A percentile compares a stretch with the other conserved stretches of the same genome.
Evolutionary conservation across 2,329 filamentous ascomycete species (phyloP).

Genomic region (Stagonosporopsis rhizophila): DNA sequence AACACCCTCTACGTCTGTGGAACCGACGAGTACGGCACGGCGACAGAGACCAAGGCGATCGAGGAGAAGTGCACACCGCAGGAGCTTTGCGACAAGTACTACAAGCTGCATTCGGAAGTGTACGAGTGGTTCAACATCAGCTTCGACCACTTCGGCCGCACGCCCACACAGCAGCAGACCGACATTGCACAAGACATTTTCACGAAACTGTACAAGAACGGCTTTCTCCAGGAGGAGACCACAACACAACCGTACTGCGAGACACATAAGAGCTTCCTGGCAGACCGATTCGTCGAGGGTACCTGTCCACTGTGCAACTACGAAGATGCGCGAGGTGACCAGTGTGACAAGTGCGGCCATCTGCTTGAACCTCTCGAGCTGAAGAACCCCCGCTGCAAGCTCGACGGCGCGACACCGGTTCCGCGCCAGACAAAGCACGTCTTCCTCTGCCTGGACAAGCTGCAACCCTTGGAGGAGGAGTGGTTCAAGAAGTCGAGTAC

Average conservation of each 20-base stretch:
- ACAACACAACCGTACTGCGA: constrained; percentile 93
- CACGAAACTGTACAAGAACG: constrained; percentile 83
- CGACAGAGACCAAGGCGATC: constrained; percentile 93
- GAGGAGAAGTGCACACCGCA: constrained; percentile 84
- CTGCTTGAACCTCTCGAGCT: constrained; percentile 58
- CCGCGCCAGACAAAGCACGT: constrained; percentile 86
- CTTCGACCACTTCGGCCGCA: constrained; percentile 95
- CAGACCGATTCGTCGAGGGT: constrained; percentile 76
- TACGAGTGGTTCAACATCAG: constrained; percentile 97
- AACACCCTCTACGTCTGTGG: constrained; percentile 87
- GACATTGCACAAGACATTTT: constrained; percentile 94
- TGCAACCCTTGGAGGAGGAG: constrained; percentile 76
- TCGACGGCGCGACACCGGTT: constrained; percentile 83
- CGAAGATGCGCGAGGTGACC: constrained; percentile 60
- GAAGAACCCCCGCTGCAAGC: constrained; percentile 78
- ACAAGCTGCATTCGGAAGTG: constrained; percentile 85
- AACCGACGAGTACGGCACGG: constrained; percentile 93
- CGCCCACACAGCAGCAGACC: constrained; percentile 86
- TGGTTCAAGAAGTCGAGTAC: constrained; percentile 79
- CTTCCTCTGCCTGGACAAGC: constrained; percentile 83
- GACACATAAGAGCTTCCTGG: constrained; percentile 58
- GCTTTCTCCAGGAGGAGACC: constrained; percentile 83
- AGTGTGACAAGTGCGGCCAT: constrained; percentile 60
- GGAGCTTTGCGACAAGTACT: constrained; percentile 90
- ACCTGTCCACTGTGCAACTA: constrained; percentile 74